These are phyloP conservation scores for Beauveria varroae DNA, from an alignment of 2,329 filamentous ascomycete species.

Conservation along the genomic window DNA sequence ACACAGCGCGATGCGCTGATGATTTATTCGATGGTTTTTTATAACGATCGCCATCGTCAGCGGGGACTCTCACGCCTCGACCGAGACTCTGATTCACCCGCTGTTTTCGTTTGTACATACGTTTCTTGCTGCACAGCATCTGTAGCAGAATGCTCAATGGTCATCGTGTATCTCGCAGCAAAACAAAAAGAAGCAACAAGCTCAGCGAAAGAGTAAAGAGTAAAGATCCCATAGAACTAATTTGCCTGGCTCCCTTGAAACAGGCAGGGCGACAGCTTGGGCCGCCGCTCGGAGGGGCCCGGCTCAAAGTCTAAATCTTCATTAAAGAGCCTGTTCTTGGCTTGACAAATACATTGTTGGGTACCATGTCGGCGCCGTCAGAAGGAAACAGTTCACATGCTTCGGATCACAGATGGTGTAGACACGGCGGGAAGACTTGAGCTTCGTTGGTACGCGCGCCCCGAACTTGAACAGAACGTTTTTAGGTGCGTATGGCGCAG, in stretches of 20 bases:
- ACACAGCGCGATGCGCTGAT: conserved; percentile 1
- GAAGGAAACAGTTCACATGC: not conserved
- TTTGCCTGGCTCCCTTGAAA: conserved; percentile 3
- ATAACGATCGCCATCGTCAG: conserved; percentile 2
- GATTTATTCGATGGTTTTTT: not conserved
- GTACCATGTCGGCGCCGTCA: not conserved
- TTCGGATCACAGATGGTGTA: not conserved
- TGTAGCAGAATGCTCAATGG: not conserved
- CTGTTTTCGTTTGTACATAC: not conserved
- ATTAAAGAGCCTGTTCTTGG: not conserved
- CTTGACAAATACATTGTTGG: not conserved
- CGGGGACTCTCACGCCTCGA: not conserved
- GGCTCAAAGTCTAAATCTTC: not conserved
- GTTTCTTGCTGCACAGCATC: not conserved
- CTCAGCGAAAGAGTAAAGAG: not conserved
- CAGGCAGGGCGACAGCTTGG: not conserved
- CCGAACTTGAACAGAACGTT: not conserved
- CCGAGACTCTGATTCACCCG: not conserved
- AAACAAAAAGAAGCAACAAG: not conserved
- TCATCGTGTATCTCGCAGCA: not conserved
- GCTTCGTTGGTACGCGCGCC: not conserved
- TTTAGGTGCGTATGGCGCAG: not conserved
- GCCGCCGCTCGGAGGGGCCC: not conserved
- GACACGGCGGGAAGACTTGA: not conserved
- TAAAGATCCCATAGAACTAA: not conserved